Conservation (phyloP, 805 yeast species). For the Metschnikowia baotianmanensis region DNA sequence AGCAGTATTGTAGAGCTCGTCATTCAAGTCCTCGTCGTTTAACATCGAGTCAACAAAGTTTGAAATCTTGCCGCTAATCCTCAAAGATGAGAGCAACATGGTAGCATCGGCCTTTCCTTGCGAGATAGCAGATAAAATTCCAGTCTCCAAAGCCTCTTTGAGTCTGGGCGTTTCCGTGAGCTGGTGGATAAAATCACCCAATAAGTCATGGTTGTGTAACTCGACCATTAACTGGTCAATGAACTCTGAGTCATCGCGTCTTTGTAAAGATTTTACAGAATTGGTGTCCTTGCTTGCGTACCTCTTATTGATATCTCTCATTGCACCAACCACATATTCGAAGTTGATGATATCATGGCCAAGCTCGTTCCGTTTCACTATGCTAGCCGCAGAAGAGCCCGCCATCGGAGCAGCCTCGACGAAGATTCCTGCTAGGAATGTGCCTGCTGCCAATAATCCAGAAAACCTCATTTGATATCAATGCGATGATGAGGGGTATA, state of each 20-base stretch:
- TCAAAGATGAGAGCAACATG: constrained; percentile 16
- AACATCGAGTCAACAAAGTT: constrained; percentile 18
- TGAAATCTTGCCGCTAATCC: constrained; percentile 13
- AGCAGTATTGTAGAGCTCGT: constrained; percentile 15
- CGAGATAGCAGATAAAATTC: constrained; percentile 17
- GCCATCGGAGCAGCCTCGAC: constrained; percentile 25
- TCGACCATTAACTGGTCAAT: constrained; percentile 17
- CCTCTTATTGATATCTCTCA: constrained; percentile 14
- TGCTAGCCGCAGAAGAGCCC: constrained; percentile 11
- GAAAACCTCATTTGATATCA: constrained; percentile 20
- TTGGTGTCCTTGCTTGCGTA: constrained; percentile 11
- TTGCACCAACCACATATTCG: constrained; percentile 14
- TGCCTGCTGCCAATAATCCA: constrained; percentile 17
- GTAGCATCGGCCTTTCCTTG: constrained; percentile 17
- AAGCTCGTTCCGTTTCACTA: constrained; percentile 14
- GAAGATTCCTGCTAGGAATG: constrained; percentile 19
- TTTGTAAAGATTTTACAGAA: constrained; percentile 12
- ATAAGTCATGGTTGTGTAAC: constrained; percentile 16
- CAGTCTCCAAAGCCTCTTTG: constrained; percentile 14
- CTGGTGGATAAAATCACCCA: constrained; percentile 19
- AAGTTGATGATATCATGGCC: constrained; percentile 18
- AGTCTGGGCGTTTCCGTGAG: constrained; percentile 19
- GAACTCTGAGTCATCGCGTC: constrained; percentile 18
- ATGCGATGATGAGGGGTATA: not conserved
- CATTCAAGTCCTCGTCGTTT: constrained; percentile 18